Evolutionary conservation across 106 monocot genomes (phyloP).

Genomic region (Dendrobium officinale): DNA sequence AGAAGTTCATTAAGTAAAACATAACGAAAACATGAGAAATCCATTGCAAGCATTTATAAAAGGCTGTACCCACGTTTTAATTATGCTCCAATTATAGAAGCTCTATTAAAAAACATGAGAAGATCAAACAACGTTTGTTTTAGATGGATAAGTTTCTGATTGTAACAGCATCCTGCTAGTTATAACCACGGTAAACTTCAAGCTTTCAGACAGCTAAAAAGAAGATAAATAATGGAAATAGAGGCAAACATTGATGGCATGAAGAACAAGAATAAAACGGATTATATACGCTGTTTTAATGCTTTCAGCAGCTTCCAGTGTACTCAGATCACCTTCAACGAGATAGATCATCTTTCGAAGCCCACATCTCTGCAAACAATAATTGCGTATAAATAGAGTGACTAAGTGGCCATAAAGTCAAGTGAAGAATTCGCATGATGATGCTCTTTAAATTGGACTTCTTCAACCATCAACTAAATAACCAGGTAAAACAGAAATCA

Average conservation of each 20-base stretch:
- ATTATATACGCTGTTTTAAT: slow-evolving; percentile 88
- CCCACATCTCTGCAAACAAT: slow-evolving; percentile 72
- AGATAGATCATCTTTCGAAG: slow-evolving; percentile 82
- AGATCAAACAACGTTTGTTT: not conserved
- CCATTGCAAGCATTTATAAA: not conserved
- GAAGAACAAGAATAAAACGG: not conserved
- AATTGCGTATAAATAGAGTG: slow-evolving; percentile 4
- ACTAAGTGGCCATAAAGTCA: not conserved
- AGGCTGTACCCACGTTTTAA: not conserved
- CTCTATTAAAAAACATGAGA: not conserved
- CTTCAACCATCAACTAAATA: too few species aligned
- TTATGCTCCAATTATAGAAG: not conserved
- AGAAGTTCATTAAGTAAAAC: not conserved
- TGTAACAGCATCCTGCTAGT: not conserved
- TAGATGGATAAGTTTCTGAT: not conserved
- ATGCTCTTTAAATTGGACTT: too few species aligned
- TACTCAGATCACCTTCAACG: slow-evolving; percentile 94
- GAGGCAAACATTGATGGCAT: not conserved
- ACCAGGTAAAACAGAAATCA: too few species aligned
- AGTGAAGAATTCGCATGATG: not conserved
- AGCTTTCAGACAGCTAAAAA: not conserved
- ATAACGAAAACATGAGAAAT: not conserved
- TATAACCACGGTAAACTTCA: not conserved
- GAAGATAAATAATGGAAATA: not conserved
- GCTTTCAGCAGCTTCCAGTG: slow-evolving; percentile 74